A percentile compares a stretch with the other conserved stretches of the same genome.
phyloP scores from a whole-genome alignment of 306 rosid species.

The Acacia crassicarpa region DNA sequence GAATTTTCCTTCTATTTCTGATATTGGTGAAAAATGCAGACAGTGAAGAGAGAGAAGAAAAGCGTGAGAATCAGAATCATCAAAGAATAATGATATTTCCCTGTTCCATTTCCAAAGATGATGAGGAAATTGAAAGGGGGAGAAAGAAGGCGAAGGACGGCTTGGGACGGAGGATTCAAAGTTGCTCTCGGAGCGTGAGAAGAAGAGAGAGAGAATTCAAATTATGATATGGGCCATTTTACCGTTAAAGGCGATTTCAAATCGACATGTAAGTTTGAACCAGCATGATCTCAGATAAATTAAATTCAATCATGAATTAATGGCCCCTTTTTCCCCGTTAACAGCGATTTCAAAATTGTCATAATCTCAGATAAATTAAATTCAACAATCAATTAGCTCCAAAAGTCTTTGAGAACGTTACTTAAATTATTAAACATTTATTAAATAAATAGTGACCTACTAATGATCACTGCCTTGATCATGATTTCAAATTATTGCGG shows the following conservation, averaged over 20 bases:
- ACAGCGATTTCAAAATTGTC: constrained; percentile 21
- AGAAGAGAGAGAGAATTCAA: constrained; percentile 50
- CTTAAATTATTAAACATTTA: neutral
- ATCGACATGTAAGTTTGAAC: neutral
- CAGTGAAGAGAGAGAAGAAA: neutral
- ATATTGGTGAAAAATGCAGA: neutral
- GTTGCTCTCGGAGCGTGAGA: constrained; percentile 22
- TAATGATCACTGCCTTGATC: neutral
- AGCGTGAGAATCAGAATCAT: neutral
- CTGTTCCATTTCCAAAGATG: neutral
- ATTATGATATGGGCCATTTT: constrained; percentile 35
- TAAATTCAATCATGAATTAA: neutral
- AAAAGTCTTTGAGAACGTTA: neutral
- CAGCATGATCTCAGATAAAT: neutral
- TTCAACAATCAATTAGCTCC: neutral
- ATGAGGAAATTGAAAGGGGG: neutral
- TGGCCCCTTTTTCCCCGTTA: constrained; percentile 20
- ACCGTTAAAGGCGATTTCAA: constrained; percentile 31
- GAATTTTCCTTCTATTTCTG: constrained; percentile 17
- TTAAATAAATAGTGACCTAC: neutral
- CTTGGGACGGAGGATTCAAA: constrained; percentile 27
- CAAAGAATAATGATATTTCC: neutral
- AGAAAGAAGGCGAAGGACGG: neutral
- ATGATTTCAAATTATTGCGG: neutral
- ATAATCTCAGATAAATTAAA: neutral